phyloP scores from a whole-genome alignment of 441 rosid species.

The Breynia disticha region DNA sequence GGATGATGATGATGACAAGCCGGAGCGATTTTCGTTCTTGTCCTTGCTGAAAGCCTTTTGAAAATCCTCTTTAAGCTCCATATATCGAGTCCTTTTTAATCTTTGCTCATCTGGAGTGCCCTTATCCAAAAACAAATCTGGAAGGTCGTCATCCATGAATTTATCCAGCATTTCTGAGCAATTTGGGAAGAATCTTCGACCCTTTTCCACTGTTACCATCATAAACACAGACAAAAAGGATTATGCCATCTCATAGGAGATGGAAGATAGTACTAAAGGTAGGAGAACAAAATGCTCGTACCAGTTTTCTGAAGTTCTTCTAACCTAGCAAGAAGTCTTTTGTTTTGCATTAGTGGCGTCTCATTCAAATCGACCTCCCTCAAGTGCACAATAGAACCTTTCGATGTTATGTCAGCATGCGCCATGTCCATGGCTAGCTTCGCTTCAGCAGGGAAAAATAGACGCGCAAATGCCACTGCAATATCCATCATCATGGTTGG shows the following conservation, averaged over 20 bases:
- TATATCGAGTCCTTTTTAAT: constrained; percentile 53
- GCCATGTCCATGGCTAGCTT: constrained; percentile 88
- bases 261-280: too few species aligned
- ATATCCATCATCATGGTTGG: constrained; percentile 7
- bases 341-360: constrained; percentile 62
- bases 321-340: constrained; percentile 60
- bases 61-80: constrained; percentile 72
- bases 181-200: constrained; percentile 66
- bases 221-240: constrained; percentile 7
- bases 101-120: constrained; percentile 55
- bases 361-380: constrained; percentile 83
- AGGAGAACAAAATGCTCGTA: constrained; percentile 7
- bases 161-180: constrained; percentile 78
- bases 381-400: constrained; percentile 50
- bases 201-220: constrained; percentile 68
- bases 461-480: constrained; percentile 78
- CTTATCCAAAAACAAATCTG: constrained; percentile 53
- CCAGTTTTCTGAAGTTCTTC: constrained; percentile 90
- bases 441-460: constrained; percentile 86
- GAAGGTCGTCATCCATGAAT: constrained; percentile 84
- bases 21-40: constrained; percentile 50
- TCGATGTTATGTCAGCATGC: constrained; percentile 57
- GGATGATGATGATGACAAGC: constrained; percentile 52
- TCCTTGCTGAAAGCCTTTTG: constrained; percentile 73
- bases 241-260: background rate